Evolutionary conservation across 2,329 filamentous ascomycete species (phyloP), one percentile per base, ranked within the genome.

Genomic region (Westerdykella aurantiaca): DNA sequence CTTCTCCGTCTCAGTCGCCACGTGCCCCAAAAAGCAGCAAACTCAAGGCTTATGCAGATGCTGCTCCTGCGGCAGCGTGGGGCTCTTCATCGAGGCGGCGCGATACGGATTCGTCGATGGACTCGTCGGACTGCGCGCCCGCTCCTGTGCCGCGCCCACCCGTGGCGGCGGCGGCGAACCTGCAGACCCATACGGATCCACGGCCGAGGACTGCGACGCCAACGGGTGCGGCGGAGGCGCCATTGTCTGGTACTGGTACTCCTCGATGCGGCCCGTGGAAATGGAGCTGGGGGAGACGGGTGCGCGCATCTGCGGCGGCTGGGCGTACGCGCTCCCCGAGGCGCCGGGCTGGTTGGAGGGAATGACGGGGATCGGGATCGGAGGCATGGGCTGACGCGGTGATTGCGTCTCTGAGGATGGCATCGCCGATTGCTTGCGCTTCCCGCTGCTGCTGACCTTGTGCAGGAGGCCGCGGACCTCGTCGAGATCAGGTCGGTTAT

Each of bases 381-480:
- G 53, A n/a, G 63, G 61, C 44, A 62, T 60, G 31, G 47, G 34
- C 37, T 50, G 49, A 12, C 41, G 41, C 11, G 41, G 25, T 12
- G 25, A 12, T 11, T 43, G 39, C 7, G 22, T 29, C 13, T 44
- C 22, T 0, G 42, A 25, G 5, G 35, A 10, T 16, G 41, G 13
- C n/a, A 35, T 16, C 14, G 34, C 25, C 10, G 11, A 34, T 17
- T 60, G 58, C 41, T 62, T 67, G 43, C 72, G 64, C 56, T 71
- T 72, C 22, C 73, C 73, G 9, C 57, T 57, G 5, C 68, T 72
- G 59, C 63, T 71, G 35, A 64, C 70, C 39, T 72, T 70, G 43
- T 66, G 65, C 1, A 76, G 56, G 11, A 74, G 47, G 21, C 69
- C 68, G 16, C 69, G 66, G 11, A 76, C 66, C 42, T 75, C 71